phyloP scores from a whole-genome alignment of 176 grass and related monocot species.

The Typha latifolia region DNA sequence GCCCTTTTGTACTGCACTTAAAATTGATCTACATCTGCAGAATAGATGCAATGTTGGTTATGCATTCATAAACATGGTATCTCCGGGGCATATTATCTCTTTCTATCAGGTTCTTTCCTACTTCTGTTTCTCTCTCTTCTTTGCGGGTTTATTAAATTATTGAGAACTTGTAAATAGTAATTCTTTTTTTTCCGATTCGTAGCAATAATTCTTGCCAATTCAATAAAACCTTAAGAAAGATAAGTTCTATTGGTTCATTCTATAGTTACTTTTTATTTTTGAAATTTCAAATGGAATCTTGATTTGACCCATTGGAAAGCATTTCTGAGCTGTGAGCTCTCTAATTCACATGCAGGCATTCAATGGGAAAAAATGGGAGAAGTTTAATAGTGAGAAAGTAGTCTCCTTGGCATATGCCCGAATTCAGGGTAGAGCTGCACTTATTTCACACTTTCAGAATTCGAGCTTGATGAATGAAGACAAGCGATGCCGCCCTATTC shows the following conservation, averaged over 20 bases:
- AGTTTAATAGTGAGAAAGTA: conserved; percentile 38
- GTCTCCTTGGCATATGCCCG: conserved; percentile 43
- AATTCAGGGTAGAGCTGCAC: conserved; percentile 31
- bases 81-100: conserved; percentile 34
- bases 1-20: background rate
- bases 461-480: conserved; percentile 38
- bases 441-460: conserved; percentile 33
- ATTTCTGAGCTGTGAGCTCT: background rate
- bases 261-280: no score
- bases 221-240: no score
- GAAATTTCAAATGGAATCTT: no score
- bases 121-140: conserved; percentile 7
- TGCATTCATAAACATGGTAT: conserved; percentile 49
- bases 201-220: no score
- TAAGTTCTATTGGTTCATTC: no score
- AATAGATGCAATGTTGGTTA: conserved; percentile 61
- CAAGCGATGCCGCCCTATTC: conserved; percentile 30
- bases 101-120: conserved; percentile 28
- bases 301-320: no score
- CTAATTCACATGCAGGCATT: conserved; percentile 22
- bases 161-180: background rate
- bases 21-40: conserved; percentile 26
- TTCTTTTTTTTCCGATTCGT: no score
- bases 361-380: conserved; percentile 34
- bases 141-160: background rate